These are phyloP conservation scores for Cordyceps sp. DNA, from an alignment of 2,329 filamentous ascomycete species.

Conservation along the genomic window DNA sequence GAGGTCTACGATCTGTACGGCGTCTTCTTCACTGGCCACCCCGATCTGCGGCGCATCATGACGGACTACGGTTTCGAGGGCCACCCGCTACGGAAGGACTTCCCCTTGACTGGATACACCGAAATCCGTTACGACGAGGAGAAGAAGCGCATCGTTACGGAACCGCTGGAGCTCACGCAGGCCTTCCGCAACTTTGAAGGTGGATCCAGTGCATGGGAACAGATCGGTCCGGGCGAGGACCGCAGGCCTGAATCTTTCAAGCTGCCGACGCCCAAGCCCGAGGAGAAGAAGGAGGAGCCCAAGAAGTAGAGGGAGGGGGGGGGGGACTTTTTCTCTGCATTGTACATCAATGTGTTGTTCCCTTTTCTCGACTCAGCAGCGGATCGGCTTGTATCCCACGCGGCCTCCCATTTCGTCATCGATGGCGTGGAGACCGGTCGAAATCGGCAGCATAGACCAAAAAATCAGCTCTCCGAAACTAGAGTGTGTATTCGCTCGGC, in stretches of 20 bases:
- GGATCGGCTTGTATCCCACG: no score
- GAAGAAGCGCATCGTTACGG: slow-evolving; percentile 98
- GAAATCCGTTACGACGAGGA: slow-evolving; percentile 97
- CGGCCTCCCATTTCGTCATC: no score
- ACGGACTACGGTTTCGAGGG: slow-evolving; percentile 99
- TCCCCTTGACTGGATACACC: slow-evolving; percentile 93
- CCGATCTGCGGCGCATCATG: slow-evolving; percentile 94
- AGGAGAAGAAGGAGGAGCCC: slow-evolving; percentile 75
- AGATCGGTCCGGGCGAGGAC: slow-evolving; percentile 51
- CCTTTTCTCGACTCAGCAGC: no score
- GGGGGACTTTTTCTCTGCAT: no score
- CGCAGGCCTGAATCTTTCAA: slow-evolving; percentile 79
- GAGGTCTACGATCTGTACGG: slow-evolving; percentile 97
- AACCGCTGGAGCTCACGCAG: slow-evolving; percentile 93
- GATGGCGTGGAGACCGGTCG: no score
- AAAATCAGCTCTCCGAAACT: no score
- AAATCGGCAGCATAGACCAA: no score
- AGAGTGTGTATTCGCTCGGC: no score
- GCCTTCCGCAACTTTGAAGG: slow-evolving; percentile 98
- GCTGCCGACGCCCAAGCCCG: slow-evolving; percentile 86
- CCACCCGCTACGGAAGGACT: slow-evolving; percentile 93
- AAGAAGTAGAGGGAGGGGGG: slow-evolving; percentile 73
- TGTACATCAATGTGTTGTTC: no score
- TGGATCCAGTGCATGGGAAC: slow-evolving; percentile 56
- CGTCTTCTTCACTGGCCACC: slow-evolving; percentile 90